Evolutionary conservation across 805 yeast genomes (phyloP).

Genomic region (Yarrowia sp.): DNA sequence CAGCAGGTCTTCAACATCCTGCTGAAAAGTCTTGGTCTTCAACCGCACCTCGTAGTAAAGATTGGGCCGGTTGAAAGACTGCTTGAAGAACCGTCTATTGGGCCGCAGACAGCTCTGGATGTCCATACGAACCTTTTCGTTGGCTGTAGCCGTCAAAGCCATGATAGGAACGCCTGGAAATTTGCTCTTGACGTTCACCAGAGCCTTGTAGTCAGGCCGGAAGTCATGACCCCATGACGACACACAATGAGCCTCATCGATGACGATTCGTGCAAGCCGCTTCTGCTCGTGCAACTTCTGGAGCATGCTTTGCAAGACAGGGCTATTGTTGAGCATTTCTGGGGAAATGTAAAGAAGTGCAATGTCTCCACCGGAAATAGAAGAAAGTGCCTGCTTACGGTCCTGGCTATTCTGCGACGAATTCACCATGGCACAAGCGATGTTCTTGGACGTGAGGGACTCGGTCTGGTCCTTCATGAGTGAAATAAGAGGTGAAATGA

Average conservation of each 20-base stretch:
- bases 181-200: conserved; percentile 71
- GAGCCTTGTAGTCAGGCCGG: conserved; percentile 89
- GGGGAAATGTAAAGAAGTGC: conserved; percentile 89
- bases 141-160: conserved; percentile 98
- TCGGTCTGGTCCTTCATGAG: conserved; percentile 97
- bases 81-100: conserved; percentile 67
- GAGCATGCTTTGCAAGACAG: conserved; percentile 69
- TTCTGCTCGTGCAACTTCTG: conserved; percentile 60
- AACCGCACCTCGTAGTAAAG: conserved; percentile 72
- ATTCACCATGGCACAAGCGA: conserved; percentile 87
- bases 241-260: conserved; percentile 98
- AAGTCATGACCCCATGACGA: conserved; percentile 99
- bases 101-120: conserved; percentile 78
- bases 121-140: conserved; percentile 85
- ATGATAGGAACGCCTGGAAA: conserved; percentile 87
- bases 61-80: conserved; percentile 91
- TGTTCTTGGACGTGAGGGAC: conserved; percentile 69
- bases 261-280: conserved; percentile 81
- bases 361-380: conserved; percentile 69
- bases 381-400: conserved; percentile 64
- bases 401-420: conserved; percentile 74
- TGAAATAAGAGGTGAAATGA: conserved; percentile 92
- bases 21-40: conserved; percentile 61
- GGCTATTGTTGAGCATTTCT: conserved; percentile 86
- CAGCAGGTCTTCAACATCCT: conserved; percentile 66